Percentiles rank a stretch among this genome's conserved stretches.
Conservation (phyloP, 2,329 filamentous ascomycete species). For the Colletotrichum viniferum region DNA sequence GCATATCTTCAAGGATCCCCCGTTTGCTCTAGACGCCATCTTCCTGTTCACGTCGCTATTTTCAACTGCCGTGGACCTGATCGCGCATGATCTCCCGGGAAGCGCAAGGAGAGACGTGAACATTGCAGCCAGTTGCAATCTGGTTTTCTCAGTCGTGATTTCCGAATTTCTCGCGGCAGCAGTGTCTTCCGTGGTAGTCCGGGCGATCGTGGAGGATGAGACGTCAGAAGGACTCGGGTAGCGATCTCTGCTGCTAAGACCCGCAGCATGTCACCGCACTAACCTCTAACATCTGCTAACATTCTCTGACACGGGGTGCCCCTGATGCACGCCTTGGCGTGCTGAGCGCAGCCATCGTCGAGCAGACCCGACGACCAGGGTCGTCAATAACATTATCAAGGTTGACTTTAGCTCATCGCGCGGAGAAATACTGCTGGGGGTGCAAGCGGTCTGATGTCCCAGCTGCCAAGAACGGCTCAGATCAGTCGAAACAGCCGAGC, state of each 20-base stretch:
- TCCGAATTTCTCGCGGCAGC: background rate
- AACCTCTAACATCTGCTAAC: background rate
- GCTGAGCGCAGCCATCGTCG: background rate
- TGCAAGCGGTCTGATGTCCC: conserved; percentile 9
- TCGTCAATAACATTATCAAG: background rate
- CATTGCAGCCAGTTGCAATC: background rate
- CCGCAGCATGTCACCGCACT: background rate
- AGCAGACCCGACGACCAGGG: background rate
- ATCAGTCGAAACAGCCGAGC: conserved; percentile 19
- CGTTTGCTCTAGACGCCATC: background rate
- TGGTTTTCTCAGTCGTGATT: background rate
- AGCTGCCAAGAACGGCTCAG: conserved; percentile 17
- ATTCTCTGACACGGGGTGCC: background rate
- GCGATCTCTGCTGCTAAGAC: background rate
- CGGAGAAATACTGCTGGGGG: background rate
- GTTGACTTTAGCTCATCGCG: background rate
- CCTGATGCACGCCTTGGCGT: conserved; percentile 18
- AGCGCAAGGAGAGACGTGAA: background rate
- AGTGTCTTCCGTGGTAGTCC: conserved; percentile 4
- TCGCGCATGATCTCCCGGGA: background rate
- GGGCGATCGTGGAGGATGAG: conserved; percentile 18
- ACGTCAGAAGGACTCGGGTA: background rate
- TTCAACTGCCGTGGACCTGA: background rate
- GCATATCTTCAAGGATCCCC: background rate
- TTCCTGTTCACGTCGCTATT: background rate